Evolutionary conservation across 768 basidiomycete species (phyloP), one percentile per base, ranked within the genome.

Genomic region (Mycena rosella): DNA sequence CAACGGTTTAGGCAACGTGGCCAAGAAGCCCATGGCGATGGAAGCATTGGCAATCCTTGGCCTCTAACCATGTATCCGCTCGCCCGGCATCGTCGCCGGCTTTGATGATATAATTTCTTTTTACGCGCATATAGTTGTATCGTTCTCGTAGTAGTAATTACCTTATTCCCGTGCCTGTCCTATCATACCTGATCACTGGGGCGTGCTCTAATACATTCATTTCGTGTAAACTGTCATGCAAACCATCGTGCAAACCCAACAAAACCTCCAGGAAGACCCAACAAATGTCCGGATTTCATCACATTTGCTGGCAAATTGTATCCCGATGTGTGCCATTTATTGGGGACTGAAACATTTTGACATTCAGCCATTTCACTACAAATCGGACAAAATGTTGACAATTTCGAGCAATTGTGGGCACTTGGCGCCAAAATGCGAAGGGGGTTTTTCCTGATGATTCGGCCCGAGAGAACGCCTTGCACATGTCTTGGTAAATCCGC

Each of bases 361-460:
- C 52, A 53, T 20, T 53, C 32, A 10, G 3, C 30, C 52, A 53
- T 53, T 53, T 36, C 22, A 34, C 20, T 34, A 6, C 15, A 34
- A n/a, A 34, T 53, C 8, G 8, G 2, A 22, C 8, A 20, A 13
- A 53, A 53, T 53, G 30, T 22, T 26, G 14, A 9, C 18, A 14
- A 36, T 27, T 32, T 53, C 2, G 5, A 9, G 13, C 20, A 53
- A 34, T 4, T 53, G 18, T 3, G 15, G 5, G 15, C 18, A 53
- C 8, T 53, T 53, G 3, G 3, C 7, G 32, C 6, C 32, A 53
- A 53, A 53, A 34, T 2, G 32, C 52, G 22, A 34, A 34, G 32
- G 52, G 32, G 32, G 52, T n/a, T 53, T 53, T 53, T 53, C 52
- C 52, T 53, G 52, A 53, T 53, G 52, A 34, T n/a, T n/a, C n/a